Percentiles rank a stretch among this genome's conserved stretches.
Conservation (phyloP, 192 early-diverging fungal species). For the Coemansia sp. region DNA sequence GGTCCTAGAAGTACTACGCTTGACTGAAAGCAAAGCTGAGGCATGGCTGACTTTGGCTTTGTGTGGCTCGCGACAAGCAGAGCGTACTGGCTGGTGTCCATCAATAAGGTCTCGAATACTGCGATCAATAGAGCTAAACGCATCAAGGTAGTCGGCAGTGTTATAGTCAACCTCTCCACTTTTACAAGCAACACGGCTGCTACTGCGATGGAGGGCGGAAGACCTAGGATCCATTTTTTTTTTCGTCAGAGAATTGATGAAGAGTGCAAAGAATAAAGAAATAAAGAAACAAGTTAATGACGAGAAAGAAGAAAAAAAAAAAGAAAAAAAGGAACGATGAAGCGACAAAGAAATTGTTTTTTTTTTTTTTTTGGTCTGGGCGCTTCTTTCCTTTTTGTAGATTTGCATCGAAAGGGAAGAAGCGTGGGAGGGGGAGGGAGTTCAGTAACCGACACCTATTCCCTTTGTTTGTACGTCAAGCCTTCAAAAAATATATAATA, state of each 20-base stretch:
- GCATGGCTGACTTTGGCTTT: neutral
- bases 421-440: neutral
- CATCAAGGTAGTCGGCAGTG: slow-evolving; percentile 38
- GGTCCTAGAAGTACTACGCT: neutral
- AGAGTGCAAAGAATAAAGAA: neutral
- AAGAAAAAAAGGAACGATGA: neutral
- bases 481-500: neutral
- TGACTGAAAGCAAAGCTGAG: neutral
- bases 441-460: neutral
- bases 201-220: neutral
- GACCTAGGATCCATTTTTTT: neutral
- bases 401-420: too few species aligned
- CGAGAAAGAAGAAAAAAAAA: neutral
- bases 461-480: neutral
- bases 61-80: neutral
- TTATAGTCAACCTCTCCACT: slow-evolving; percentile 12
- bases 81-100: neutral
- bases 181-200: neutral
- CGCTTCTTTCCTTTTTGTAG: neutral
- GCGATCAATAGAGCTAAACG: slow-evolving; percentile 38
- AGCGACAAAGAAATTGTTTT: too few species aligned
- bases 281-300: neutral
- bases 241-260: too few species aligned
- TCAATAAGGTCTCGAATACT: slow-evolving; percentile 43
- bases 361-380: too few species aligned